phyloP scores from a whole-genome alignment of 2,329 filamentous ascomycete genomes.

The Aureobasidium sp. region DNA sequence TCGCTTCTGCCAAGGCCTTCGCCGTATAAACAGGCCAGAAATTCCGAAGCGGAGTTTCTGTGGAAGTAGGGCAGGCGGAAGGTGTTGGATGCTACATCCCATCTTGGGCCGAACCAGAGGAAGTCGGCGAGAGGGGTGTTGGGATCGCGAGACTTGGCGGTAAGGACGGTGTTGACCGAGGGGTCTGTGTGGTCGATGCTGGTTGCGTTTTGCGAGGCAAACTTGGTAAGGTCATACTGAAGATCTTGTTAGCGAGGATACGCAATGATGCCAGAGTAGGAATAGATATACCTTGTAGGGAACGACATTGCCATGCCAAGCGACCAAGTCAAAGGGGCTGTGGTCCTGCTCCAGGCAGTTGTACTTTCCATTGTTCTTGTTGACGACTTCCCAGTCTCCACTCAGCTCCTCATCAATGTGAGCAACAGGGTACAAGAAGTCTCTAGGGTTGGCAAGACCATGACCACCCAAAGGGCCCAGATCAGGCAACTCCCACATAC shows the following conservation, averaged over 20 bases:
- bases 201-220: constrained; percentile 31
- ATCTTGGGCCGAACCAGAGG: constrained; percentile 32
- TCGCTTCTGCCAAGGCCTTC: constrained; percentile 33
- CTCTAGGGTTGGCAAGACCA: constrained; percentile 33
- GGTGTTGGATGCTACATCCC: constrained; percentile 32
- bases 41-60: constrained; percentile 32
- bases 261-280: no score
- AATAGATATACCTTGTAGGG: constrained; percentile 34
- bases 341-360: constrained; percentile 30
- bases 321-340: constrained; percentile 37
- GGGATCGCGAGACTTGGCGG: constrained; percentile 31
- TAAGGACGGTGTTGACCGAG: constrained; percentile 31
- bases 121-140: constrained; percentile 31
- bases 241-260: background rate
- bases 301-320: constrained; percentile 34
- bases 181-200: constrained; percentile 34
- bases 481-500: constrained; percentile 33
- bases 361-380: constrained; percentile 30
- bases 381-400: constrained; percentile 28
- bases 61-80: constrained; percentile 34
- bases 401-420: constrained; percentile 31
- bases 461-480: constrained; percentile 34
- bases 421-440: constrained; percentile 32
- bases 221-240: constrained; percentile 47
- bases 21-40: constrained; percentile 31